A percentile compares a stretch with the other conserved stretches of the same genome.
phyloP scores from a whole-genome alignment of 495 filamentous ascomycete genomes.

The Neurospora sp. region DNA sequence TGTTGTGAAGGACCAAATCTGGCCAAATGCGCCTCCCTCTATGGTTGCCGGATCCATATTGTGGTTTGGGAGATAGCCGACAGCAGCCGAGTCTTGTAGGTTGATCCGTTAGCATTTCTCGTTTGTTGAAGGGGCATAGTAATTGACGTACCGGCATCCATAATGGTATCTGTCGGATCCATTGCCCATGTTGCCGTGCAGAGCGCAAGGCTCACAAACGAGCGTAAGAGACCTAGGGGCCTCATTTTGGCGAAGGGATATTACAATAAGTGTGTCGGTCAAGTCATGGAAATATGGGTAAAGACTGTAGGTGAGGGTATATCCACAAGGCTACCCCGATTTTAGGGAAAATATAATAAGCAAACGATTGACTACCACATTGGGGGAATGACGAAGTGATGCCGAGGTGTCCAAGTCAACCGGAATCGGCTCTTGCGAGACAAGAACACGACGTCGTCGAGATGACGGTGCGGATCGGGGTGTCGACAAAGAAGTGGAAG shows the following conservation, averaged over 20 bases:
- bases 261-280: background rate
- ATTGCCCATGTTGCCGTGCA: constrained; percentile 4
- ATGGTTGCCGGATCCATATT: constrained; percentile 8
- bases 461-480: background rate
- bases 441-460: background rate
- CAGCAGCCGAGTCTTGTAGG: constrained; percentile 3
- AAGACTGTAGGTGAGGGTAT: background rate
- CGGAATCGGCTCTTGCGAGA: background rate
- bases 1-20: constrained; percentile 9
- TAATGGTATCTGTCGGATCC: constrained; percentile 7
- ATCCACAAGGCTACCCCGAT: background rate
- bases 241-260: constrained; percentile 1
- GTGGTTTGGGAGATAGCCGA: constrained; percentile 9
- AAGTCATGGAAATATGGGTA: background rate
- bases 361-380: background rate
- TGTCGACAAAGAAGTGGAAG: constrained; percentile 1
- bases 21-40: constrained; percentile 6
- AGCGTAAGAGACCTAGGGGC: constrained; percentile 7
- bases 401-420: background rate
- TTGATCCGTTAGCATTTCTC: background rate
- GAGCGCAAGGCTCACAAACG: constrained; percentile 8
- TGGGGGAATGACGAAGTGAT: background rate
- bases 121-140: no score
- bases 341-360: background rate
- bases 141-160: constrained; percentile 6